Evolutionary conservation across 306 rosid species (phyloP), one percentile per base, ranked within the genome.

Genomic region (Lablab purpureus): DNA sequence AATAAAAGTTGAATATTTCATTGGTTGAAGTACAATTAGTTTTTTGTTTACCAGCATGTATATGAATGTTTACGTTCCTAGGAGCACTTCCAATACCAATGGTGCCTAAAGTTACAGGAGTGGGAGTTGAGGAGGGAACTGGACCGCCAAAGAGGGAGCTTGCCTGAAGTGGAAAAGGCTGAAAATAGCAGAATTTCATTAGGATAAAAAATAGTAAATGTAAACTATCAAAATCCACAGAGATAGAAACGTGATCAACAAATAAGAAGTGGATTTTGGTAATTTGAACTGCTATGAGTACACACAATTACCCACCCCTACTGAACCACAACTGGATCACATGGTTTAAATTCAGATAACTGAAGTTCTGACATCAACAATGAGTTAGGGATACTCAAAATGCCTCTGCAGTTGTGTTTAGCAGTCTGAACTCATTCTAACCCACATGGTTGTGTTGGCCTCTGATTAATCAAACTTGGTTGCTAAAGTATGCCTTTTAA

Each of bases 131-230:
- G 67, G 87, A 82, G 84, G 94, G 90, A 80, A 68, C 85, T 80
- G 96, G 87, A 74, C 88, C 92, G 18, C 93, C 87, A 71, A 90
- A 85, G 51, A 90, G 90, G 78, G 99, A 84, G 81, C 85, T 91
- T 41, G 98, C 77, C 85, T 96, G 99, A 81, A 87, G 90, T 55
- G 97, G 98, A 73, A 93, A 82, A 51, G 99, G 99, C 99, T 96
- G 93, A 87, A 93, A 80, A 80, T 68, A 52, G 62, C 65, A 80
- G 18, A 76, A 45, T 5, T 80, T 73, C 59, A 78, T 50, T 56
- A 73, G 40, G 58, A 27, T 43, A 77, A 73, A 51, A 71, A 56
- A 76, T 12, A 46, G 63, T 49, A 37, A 76, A 73, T 22, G 28
- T 55, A 81, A 59, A 47, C 80, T 10, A 67, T 7, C 62, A 46